Evolutionary conservation across 768 basidiomycete species (phyloP).

Genomic region (Pulveroboletus sp.): DNA sequence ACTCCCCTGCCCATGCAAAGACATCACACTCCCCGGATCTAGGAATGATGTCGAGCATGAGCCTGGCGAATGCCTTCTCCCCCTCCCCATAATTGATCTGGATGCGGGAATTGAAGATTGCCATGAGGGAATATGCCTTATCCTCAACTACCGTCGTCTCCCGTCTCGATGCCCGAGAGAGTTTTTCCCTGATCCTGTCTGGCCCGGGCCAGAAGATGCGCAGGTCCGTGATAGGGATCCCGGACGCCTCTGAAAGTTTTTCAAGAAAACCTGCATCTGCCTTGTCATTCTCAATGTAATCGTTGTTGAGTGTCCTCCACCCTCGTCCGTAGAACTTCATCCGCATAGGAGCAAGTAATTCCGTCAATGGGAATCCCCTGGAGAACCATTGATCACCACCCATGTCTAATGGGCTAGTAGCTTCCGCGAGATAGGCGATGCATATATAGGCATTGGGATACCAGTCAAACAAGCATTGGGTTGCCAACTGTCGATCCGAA

Average conservation of each 20-base stretch:
- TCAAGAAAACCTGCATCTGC: constrained; percentile 15
- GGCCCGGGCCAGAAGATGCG: constrained; percentile 18
- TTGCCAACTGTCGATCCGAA: neutral
- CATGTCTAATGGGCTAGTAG: constrained; percentile 6
- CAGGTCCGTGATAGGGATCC: constrained; percentile 12
- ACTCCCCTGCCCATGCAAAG: constrained; percentile 22
- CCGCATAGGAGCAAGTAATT: constrained; percentile 18
- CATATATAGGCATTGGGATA: constrained; percentile 22
- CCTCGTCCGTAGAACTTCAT: constrained; percentile 21
- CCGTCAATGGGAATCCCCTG: constrained; percentile 14
- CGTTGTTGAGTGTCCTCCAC: constrained; percentile 17
- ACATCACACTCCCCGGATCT: constrained; percentile 18
- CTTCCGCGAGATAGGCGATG: constrained; percentile 11
- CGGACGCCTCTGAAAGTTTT: constrained; percentile 11
- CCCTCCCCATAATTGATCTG: constrained; percentile 12
- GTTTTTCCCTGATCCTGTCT: constrained; percentile 17
- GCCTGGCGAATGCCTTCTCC: constrained; percentile 12
- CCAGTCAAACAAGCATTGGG: constrained; percentile 13
- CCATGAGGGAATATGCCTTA: constrained; percentile 18
- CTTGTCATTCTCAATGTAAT: constrained; percentile 20
- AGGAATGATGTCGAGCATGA: constrained; percentile 17
- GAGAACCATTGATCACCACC: constrained; percentile 12
- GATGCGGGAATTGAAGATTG: constrained; percentile 15
- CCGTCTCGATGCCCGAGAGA: constrained; percentile 19
- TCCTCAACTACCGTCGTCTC: constrained; percentile 11